These are phyloP conservation scores for Teratosphaeria zuluensis DNA, from an alignment of 2,329 filamentous ascomycete species.

Conservation along the genomic window DNA sequence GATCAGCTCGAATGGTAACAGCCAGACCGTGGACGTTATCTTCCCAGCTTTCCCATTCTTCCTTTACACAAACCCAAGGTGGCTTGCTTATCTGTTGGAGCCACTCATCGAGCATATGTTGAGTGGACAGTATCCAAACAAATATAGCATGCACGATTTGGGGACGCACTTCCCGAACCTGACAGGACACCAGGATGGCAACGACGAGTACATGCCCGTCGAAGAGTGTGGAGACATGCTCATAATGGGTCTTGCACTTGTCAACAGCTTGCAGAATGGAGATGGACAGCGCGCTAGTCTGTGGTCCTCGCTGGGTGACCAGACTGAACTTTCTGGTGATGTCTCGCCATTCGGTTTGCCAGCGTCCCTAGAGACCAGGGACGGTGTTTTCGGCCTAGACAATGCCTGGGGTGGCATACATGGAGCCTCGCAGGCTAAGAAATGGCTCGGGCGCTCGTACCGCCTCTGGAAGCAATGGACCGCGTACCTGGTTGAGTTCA, in stretches of 20 bases:
- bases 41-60: conserved; percentile 83
- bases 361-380: conserved; percentile 35
- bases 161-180: conserved; percentile 64
- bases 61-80: conserved; percentile 71
- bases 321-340: conserved; percentile 9
- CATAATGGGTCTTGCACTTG: conserved; percentile 52
- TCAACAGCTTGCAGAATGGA: conserved; percentile 59
- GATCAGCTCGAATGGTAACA: conserved; percentile 69
- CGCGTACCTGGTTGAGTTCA: conserved; percentile 63
- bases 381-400: conserved; percentile 51
- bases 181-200: conserved; percentile 62
- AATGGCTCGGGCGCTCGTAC: conserved; percentile 63
- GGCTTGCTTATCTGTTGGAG: conserved; percentile 70
- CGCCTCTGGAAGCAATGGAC: conserved; percentile 69
- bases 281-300: conserved; percentile 49
- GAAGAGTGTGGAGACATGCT: conserved; percentile 77
- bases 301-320: conserved; percentile 41
- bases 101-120: conserved; percentile 73
- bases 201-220: conserved; percentile 66
- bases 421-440: conserved; percentile 47
- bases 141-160: conserved; percentile 70
- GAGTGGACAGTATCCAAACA: conserved; percentile 74
- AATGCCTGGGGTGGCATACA: conserved; percentile 47
- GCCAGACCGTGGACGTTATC: conserved; percentile 71
- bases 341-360: conserved; percentile 40